A percentile compares a stretch with the other conserved stretches of the same genome.
Evolutionary conservation across 495 filamentous ascomycete genomes (phyloP).

Genomic region (Pyrenopolyporus hunteri): DNA sequence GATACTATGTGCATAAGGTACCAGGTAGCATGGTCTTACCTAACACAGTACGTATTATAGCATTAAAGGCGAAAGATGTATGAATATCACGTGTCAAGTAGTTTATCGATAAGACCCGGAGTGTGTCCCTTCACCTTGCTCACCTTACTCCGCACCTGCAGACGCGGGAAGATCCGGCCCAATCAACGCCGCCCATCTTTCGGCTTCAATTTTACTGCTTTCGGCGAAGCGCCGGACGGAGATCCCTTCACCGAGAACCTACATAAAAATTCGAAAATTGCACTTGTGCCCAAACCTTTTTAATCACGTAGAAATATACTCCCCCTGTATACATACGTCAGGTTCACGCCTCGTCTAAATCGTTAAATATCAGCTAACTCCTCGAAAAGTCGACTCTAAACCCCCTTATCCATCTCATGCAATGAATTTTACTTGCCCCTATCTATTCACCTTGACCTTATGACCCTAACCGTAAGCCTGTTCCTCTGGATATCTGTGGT

Average conservation of each 20-base stretch:
- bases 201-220: constrained; percentile 14
- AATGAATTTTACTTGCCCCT: constrained; percentile 8
- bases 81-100: constrained; percentile 7
- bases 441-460: constrained; percentile 13
- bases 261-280: not conserved
- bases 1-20: too few relatives aligned
- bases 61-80: not conserved
- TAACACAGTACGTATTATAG: too few relatives aligned
- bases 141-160: constrained; percentile 14
- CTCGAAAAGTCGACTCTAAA: not conserved
- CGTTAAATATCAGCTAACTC: not conserved
- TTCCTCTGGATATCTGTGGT: constrained; percentile 1
- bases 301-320: not conserved
- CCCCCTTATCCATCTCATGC: constrained; percentile 16
- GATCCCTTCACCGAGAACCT: not conserved
- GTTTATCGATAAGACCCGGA: constrained; percentile 28
- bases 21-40: too few relatives aligned
- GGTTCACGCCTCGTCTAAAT: not conserved
- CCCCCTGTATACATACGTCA: not conserved
- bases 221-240: not conserved
- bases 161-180: constrained; percentile 21
- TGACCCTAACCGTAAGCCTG: not conserved
- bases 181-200: constrained; percentile 2
- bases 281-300: not conserved
- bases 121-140: constrained; percentile 4